These are phyloP conservation scores for slime mould (Dictyostelium discoideum) DNA, from an alignment of 78 protist species.

Conservation along the genomic window DNA sequence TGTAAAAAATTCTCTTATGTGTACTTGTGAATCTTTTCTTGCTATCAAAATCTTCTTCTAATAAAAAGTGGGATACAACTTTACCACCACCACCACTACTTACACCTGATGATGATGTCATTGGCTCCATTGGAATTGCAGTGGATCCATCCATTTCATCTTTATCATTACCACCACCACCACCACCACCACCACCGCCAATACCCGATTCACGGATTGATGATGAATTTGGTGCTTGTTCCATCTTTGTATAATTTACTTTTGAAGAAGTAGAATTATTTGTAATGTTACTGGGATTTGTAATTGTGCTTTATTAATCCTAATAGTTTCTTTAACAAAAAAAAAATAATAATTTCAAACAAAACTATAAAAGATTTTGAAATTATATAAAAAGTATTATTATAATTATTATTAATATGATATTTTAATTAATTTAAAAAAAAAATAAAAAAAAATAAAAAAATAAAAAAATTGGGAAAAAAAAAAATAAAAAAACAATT, in stretches of 20 bases:
- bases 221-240: background rate
- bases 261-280: background rate
- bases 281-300: background rate
- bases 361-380: background rate
- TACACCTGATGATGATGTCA: background rate
- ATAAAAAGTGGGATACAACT: constrained; percentile 6
- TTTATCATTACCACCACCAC: background rate
- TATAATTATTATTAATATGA: background rate
- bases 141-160: background rate
- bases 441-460: background rate
- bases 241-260: background rate
- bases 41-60: constrained; percentile 18
- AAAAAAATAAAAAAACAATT: too few relatives aligned
- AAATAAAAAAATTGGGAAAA: too few relatives aligned
- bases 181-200: background rate
- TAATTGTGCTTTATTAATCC: background rate
- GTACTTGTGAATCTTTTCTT: background rate
- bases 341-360: background rate
- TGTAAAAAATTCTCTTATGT: constrained; percentile 29
- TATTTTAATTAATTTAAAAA: background rate
- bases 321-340: background rate
- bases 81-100: background rate
- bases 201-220: too few relatives aligned
- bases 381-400: background rate
- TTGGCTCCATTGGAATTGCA: background rate